Conservation (phyloP, 495 filamentous ascomycete species). For the Evernia prunastri region DNA sequence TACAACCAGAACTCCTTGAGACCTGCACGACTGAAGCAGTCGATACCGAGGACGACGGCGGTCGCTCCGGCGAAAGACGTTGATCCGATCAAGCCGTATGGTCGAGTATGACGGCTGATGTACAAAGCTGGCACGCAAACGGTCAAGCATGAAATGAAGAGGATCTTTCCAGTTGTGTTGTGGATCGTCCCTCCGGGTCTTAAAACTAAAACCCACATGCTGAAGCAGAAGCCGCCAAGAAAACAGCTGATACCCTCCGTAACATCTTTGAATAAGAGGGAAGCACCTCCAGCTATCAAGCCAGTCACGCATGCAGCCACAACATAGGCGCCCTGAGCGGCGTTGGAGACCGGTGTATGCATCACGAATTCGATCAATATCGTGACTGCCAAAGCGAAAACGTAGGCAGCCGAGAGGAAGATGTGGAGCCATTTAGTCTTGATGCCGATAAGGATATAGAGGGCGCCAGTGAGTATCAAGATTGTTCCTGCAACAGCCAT, state of each 20-base stretch:
- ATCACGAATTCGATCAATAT: slow-evolving; percentile 89
- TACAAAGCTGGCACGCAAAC: slow-evolving; percentile 62
- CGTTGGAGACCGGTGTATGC: slow-evolving; percentile 67
- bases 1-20: slow-evolving; percentile 96
- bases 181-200: slow-evolving; percentile 69
- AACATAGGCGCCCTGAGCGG: slow-evolving; percentile 81
- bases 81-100: slow-evolving; percentile 65
- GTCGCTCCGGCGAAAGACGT: slow-evolving; percentile 81
- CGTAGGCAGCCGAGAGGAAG: slow-evolving; percentile 70
- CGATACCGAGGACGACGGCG: slow-evolving; percentile 71
- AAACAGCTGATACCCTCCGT: slow-evolving; percentile 83
- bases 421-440: slow-evolving; percentile 79
- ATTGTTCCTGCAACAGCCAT: slow-evolving; percentile 72
- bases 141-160: slow-evolving; percentile 70
- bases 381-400: slow-evolving; percentile 65
- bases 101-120: slow-evolving; percentile 71
- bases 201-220: slow-evolving; percentile 85
- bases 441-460: slow-evolving; percentile 73
- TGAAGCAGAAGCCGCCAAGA: slow-evolving; percentile 78
- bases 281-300: slow-evolving; percentile 64
- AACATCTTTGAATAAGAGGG: slow-evolving; percentile 76
- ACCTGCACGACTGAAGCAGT: slow-evolving; percentile 84
- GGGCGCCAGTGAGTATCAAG: slow-evolving; percentile 59
- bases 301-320: slow-evolving; percentile 74
- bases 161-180: slow-evolving; percentile 53